phyloP scores from a whole-genome alignment of 306 rosid genomes.

The Sicyos edulis region DNA sequence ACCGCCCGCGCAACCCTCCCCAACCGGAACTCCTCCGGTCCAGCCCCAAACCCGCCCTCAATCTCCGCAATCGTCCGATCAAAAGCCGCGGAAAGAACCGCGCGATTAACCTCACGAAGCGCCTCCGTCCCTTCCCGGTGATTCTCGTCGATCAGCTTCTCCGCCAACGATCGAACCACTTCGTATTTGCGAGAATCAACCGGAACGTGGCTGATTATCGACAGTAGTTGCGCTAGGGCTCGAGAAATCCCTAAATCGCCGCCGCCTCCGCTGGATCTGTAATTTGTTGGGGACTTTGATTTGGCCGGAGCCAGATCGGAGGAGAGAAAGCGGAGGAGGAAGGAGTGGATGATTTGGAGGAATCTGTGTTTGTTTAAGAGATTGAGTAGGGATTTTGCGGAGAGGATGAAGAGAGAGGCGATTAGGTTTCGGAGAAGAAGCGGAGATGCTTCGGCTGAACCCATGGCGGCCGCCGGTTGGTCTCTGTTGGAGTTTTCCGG shows the following conservation, averaged over 20 bases:
- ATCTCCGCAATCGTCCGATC: slow-evolving; percentile 38
- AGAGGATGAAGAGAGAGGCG: slow-evolving; percentile 31
- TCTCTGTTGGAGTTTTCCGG: not conserved
- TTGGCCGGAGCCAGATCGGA: slow-evolving; percentile 25
- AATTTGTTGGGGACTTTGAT: not conserved
- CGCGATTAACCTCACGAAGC: slow-evolving; percentile 50
- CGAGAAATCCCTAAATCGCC: slow-evolving; percentile 50
- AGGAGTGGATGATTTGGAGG: slow-evolving; percentile 47
- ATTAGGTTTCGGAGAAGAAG: slow-evolving; percentile 36
- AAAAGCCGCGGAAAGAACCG: slow-evolving; percentile 48
- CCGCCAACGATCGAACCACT: slow-evolving; percentile 56
- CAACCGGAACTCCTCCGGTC: slow-evolving; percentile 23
- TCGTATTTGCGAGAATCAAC: slow-evolving; percentile 75
- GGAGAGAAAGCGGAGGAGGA: slow-evolving; percentile 48
- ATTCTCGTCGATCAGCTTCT: slow-evolving; percentile 52
- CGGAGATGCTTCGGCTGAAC: slow-evolving; percentile 29
- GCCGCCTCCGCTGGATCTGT: not conserved
- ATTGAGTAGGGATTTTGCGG: slow-evolving; percentile 31
- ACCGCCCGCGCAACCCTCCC: slow-evolving; percentile 28
- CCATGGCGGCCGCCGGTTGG: slow-evolving; percentile 19
- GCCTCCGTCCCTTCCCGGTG: slow-evolving; percentile 33
- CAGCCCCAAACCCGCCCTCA: slow-evolving; percentile 27
- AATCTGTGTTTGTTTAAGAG: slow-evolving; percentile 33
- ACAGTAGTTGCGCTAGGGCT: slow-evolving; percentile 63
- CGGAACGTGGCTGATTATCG: slow-evolving; percentile 44